A percentile compares a stretch with the other conserved stretches of the same genome.
Evolutionary conservation across 1,284 basidiomycete genomes (phyloP).

Genomic region (Melampsora americana): DNA sequence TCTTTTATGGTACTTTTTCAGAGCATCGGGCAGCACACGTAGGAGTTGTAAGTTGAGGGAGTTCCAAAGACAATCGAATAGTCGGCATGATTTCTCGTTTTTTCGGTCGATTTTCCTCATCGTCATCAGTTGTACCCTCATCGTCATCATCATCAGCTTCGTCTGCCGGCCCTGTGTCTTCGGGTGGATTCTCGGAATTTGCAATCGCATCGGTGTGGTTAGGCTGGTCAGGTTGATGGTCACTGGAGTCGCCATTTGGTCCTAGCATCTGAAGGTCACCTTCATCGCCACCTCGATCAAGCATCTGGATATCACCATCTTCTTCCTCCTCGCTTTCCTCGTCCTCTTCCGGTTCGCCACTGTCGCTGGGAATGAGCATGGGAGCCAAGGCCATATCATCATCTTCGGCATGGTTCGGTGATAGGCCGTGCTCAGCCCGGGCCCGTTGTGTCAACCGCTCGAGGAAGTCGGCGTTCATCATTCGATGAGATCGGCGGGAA

Average conservation of each 20-base stretch:
- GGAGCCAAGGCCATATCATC: background rate
- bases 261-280: slow-evolving; percentile 40
- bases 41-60: slow-evolving; percentile 5
- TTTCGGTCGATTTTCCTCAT: slow-evolving; percentile 22
- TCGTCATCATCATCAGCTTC: slow-evolving; percentile 31
- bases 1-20: background rate
- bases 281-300: slow-evolving; percentile 21
- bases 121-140: slow-evolving; percentile 21
- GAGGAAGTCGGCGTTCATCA: slow-evolving; percentile 25
- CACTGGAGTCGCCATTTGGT: slow-evolving; percentile 23
- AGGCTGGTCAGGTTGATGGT: background rate
- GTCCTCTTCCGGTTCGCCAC: slow-evolving; percentile 10
- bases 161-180: slow-evolving; percentile 16
- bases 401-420: slow-evolving; percentile 9
- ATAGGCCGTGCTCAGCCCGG: slow-evolving; percentile 22
- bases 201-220: slow-evolving; percentile 9
- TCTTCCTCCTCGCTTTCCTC: slow-evolving; percentile 18
- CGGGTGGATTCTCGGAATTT: background rate
- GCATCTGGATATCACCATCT: slow-evolving; percentile 40
- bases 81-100: slow-evolving; percentile 35
- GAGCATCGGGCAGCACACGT: slow-evolving; percentile 4
- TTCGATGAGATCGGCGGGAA: background rate
- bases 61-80: slow-evolving; percentile 24
- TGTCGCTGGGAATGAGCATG: slow-evolving; percentile 8
- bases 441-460: slow-evolving; percentile 29